Conservation (phyloP, 2,329 filamentous ascomycete genomes). For the Colletotrichum sp. region DNA sequence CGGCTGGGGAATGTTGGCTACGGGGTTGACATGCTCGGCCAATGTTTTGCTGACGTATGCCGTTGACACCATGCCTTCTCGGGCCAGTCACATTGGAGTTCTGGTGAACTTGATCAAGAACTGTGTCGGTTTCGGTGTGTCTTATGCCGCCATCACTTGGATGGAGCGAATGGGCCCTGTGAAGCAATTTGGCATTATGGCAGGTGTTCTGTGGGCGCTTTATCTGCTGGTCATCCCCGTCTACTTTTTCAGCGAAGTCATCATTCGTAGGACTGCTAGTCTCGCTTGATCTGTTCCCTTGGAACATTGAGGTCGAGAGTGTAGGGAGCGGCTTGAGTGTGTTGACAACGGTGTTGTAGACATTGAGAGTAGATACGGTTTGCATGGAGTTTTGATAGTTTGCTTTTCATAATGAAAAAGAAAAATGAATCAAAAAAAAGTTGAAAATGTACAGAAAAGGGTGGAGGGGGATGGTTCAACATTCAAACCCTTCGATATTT, state of each 20-base stretch:
- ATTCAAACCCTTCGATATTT: not conserved
- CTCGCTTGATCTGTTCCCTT: not conserved
- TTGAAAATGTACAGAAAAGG: not conserved
- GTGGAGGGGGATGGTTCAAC: not conserved
- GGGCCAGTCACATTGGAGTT: conserved; percentile 21
- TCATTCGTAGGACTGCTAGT: not conserved
- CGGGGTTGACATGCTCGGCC: conserved; percentile 23
- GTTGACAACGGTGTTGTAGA: not conserved
- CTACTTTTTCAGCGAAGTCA: not conserved
- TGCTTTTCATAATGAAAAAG: not conserved
- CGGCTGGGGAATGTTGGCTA: conserved; percentile 23
- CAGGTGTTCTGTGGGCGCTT: conserved; percentile 16
- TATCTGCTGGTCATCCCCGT: conserved; percentile 20
- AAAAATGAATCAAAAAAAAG: not conserved
- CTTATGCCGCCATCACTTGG: conserved; percentile 21
- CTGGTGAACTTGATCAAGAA: conserved; percentile 26
- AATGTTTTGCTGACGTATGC: conserved; percentile 24
- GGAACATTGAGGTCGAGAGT: not conserved
- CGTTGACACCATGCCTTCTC: conserved; percentile 19
- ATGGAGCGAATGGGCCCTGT: conserved; percentile 2
- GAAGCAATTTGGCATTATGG: conserved; percentile 23
- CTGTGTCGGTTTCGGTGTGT: conserved; percentile 19
- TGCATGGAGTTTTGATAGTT: not conserved
- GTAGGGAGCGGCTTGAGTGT: not conserved
- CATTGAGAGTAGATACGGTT: not conserved